Base-by-base conservation (phyloP, 176 grass and related monocot species). In the Bolboschoenus planiculmis region DNA sequence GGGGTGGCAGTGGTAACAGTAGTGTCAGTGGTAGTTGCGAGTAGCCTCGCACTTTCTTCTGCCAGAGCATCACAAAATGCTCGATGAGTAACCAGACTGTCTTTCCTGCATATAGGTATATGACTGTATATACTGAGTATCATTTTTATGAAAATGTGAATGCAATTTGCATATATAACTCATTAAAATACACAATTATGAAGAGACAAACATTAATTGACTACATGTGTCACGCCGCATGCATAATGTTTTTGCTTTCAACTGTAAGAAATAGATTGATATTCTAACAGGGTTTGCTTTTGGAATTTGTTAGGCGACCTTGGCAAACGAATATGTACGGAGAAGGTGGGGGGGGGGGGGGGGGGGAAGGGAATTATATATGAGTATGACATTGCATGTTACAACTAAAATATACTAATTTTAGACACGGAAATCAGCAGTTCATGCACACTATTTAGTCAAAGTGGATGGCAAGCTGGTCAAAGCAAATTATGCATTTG, bases 21-120 rank as follows among this genome's bases (percentile, higher is more conserved):
- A 85, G 36, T 59, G 55, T 81, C 82, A n/a, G 83, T 88, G 7
- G 71, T 85, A 47, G 85, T 82, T 7, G 89, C 85, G 30, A 93
- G 79, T 53, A 98, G 81, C 83, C 88, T 89, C 30, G 96, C 96
- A 39, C 92, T 98, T 87, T 98, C 96, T 88, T 98, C 92, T 44
- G 96, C 96, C 89, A 98, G 85, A 81, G 96, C 96, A 85, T 98
- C 96, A 67, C 96, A 98, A 48, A 98, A 98, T 58, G 96, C 92
- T 86, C 92, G 92, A 87, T 98, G 96, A 66, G 96, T 98, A 51
- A 98, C 81, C 56, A 98, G 84, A 80, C 90, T 93, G 51, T 98
- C 96, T 85, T 98, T 98, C 91, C 96, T 98, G 89, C 86, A 94
- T 68, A 24, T 31, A 89, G 10, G 26, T 39, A 81, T 56, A 55